Base-by-base conservation (phyloP, 2,329 filamentous ascomycete genomes). In the Aureobasidium leucospermi region DNA sequence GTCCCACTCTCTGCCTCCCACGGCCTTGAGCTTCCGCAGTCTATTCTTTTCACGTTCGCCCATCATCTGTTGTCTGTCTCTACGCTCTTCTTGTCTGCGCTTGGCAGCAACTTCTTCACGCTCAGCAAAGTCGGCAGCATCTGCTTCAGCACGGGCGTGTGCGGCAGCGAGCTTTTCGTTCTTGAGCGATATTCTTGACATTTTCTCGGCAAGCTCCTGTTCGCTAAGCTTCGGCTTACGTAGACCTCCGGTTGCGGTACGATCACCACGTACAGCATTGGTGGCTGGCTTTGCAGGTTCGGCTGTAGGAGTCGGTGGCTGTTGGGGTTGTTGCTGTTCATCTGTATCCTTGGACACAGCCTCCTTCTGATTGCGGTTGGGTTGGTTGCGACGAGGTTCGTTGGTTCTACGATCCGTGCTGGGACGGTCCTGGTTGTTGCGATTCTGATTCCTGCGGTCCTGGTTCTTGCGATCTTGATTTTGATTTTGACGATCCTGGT, bases 131-230 rank as follows among this genome's bases (percentile, higher is more conserved):
- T 79, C 81, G 3, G 83, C 84, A 58, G 81, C 79, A 64, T 88
- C 85, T n/a, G 83, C 84, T 73, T 87, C 82, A n/a, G 84, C 84
- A 29, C 84, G 79, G 1, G 81, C 81, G 67, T 88, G 84, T 0
- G 83, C 82, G 8, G 81, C 83, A 8, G 79, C 77, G 13, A 83
- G 76, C 52, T 81, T 78, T 6, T 80, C 81, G 57, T 85, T 86
- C 60, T 85, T 81, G 64, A 85, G 77, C 63, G 79, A 79, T 65
- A 86, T 86, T 38, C 78, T 76, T 7, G 80, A 82, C 61, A 88
- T 81, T 62, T 83, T 82, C 47, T 79, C 80, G 3, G 77, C 78
- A 7, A 88, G 77, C 69, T 88, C 81, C 63, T 79, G 81, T 67
- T 87, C 85, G 1, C 84, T 87, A 46, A 87, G 78, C 71, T 85